phyloP scores from a whole-genome alignment of 306 rosid genomes.

The Fragaria ananassa region DNA sequence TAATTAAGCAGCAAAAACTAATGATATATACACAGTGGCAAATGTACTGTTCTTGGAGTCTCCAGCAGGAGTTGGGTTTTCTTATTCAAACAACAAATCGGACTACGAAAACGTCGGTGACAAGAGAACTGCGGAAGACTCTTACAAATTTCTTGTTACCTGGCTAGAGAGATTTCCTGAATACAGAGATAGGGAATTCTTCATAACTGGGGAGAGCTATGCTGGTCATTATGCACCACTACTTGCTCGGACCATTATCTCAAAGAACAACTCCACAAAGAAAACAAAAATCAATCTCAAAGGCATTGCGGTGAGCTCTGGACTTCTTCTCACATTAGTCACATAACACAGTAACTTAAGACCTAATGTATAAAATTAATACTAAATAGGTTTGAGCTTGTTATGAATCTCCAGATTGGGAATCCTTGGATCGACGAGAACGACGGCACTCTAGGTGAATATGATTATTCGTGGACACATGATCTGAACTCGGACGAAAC shows the following conservation, averaged over 20 bases:
- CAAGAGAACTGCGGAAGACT: slow-evolving; percentile 47
- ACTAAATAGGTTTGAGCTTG: not conserved
- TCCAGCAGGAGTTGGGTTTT: slow-evolving; percentile 69
- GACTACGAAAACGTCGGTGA: slow-evolving; percentile 45
- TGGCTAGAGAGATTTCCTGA: slow-evolving; percentile 64
- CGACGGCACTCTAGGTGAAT: slow-evolving; percentile 19
- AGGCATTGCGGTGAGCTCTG: slow-evolving; percentile 57
- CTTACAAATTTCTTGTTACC: slow-evolving; percentile 51
- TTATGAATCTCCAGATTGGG: slow-evolving; percentile 36
- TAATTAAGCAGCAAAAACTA: slow-evolving; percentile 24
- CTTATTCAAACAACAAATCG: slow-evolving; percentile 41
- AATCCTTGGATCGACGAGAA: slow-evolving; percentile 50
- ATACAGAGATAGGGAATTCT: slow-evolving; percentile 48
- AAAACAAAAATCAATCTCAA: slow-evolving; percentile 42
- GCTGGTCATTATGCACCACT: slow-evolving; percentile 66
- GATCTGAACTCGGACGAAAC: slow-evolving; percentile 53
- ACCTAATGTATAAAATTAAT: not conserved
- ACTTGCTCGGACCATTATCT: slow-evolving; percentile 44
- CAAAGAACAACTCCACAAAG: slow-evolving; percentile 29
- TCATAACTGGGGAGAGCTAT: slow-evolving; percentile 63
- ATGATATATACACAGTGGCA: slow-evolving; percentile 24
- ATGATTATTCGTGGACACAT: slow-evolving; percentile 47
- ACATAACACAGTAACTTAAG: not conserved
- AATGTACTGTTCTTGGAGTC: slow-evolving; percentile 58
- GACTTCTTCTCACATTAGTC: not conserved